Percentiles rank a stretch among this genome's conserved stretches.
These are phyloP conservation scores for Globisporangium takayamanum DNA, from an alignment of 352 stramenopile genomes.

Conservation along the genomic window DNA sequence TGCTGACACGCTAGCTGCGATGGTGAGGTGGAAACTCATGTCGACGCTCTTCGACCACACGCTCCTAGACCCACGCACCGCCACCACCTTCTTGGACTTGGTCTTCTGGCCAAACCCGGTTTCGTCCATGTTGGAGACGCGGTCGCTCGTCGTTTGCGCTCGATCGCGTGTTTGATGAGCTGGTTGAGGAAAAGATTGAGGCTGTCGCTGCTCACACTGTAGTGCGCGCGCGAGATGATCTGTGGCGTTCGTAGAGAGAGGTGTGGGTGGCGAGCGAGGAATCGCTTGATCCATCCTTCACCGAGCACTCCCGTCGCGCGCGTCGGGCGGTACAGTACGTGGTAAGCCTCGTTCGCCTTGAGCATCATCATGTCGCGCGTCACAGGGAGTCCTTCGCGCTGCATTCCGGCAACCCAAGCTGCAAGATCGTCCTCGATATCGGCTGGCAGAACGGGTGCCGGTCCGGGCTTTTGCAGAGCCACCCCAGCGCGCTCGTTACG, in stretches of 20 bases:
- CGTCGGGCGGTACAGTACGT: not conserved
- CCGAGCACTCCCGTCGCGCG: not conserved
- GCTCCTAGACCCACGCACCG: not conserved
- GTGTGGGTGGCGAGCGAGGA: too few species aligned
- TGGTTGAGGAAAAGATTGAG: too few species aligned
- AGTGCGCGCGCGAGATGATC: too few species aligned
- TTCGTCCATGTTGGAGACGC: slow-evolving; percentile 14
- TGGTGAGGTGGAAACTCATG: slow-evolving; percentile 5
- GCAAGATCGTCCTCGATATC: slow-evolving; percentile 5
- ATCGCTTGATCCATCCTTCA: too few species aligned
- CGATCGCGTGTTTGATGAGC: too few species aligned
- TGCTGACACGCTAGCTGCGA: not conserved
- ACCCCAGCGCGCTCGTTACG: too few species aligned
- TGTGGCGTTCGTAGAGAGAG: too few species aligned
- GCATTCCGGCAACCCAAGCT: slow-evolving; percentile 12
- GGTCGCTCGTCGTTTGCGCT: not conserved
- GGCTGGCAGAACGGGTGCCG: slow-evolving; percentile 1
- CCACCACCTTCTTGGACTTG: slow-evolving; percentile 1
- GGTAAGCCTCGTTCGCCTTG: slow-evolving; percentile 11
- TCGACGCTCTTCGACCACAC: not conserved
- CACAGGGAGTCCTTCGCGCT: slow-evolving; percentile 6
- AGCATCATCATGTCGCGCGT: slow-evolving; percentile 1
- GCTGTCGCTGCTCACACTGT: too few species aligned
- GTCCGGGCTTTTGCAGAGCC: not conserved
- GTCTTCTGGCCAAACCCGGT: slow-evolving; percentile 1